Base-by-base conservation (phyloP, 2,329 filamentous ascomycete genomes). In the Fusarium chlamydosporum region DNA sequence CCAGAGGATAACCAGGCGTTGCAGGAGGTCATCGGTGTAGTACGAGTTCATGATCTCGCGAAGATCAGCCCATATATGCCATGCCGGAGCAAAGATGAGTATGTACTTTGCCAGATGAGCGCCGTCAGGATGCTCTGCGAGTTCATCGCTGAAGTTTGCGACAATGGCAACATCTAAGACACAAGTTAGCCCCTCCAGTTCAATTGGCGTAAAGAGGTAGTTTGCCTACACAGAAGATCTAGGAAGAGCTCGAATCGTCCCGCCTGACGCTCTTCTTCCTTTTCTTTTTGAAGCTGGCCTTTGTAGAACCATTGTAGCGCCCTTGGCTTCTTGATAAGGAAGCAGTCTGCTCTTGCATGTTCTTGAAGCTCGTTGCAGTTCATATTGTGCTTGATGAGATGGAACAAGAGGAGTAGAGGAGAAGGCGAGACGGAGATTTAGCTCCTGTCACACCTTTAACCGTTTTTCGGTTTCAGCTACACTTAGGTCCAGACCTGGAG, bases 11-110 rank as follows among this genome's bases (percentile, higher is more conserved):
- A 82, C 71, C 31, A 83, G 70, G 9, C 83, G 80, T 68, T 85
- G 83, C 2, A 79, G 64, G 20, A 85, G 70, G 65, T 85, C 83
- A 62, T 85, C 83, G 53, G 82, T 84, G 72, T 85, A 84, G 74
- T 83, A 85, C 9, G 81, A 82, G 72, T 85, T 85, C 82, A 85
- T 84, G 57, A 84, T 75, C 72, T 84, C 83, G 62, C 82, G 80
- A 18, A 84, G 76, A 62, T 85, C 83, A 40, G 77, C 79, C 83
- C 83, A 85, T 48, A 84, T 81, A 61, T 85, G 80, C 82, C 82
- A 84, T 56, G 82, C 82, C 11, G 82, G 82, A 9, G 81, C 77
- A 37, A 84, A 82, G 37, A 83, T 82, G 43, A 85, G 78, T 29
- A 85, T 77, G 69, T 83, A 85, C 72, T 84, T 84, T 53, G 80